phyloP scores from a whole-genome alignment of 2,329 filamentous ascomycete species.

The Allantophomopsis cytisporea region DNA sequence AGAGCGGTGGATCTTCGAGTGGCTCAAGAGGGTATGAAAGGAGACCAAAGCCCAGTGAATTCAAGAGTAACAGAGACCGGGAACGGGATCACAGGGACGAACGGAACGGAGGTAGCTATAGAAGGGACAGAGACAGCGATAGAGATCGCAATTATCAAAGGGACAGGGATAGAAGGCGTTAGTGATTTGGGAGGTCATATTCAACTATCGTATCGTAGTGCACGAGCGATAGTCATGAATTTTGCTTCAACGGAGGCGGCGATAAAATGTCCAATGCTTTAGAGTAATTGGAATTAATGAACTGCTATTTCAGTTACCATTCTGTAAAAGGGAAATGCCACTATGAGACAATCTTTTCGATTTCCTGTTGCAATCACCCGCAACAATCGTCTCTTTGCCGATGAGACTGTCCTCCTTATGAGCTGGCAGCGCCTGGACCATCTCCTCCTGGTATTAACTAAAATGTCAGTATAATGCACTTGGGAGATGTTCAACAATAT shows the following conservation, averaged over 20 bases:
- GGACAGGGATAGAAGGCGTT: conserved; percentile 8
- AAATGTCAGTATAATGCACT: conserved; percentile 1
- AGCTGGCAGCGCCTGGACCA: conserved; percentile 32
- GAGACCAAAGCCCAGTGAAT: conserved; percentile 17
- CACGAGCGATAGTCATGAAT: conserved; percentile 5
- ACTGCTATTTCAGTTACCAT: too few species aligned
- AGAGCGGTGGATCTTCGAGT: conserved; percentile 17
- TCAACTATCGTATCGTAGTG: conserved; percentile 10
- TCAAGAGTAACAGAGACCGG: conserved; percentile 26
- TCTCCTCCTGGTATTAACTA: conserved; percentile 71
- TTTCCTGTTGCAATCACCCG: too few species aligned
- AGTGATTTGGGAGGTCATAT: background rate
- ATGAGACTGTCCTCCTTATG: too few species aligned
- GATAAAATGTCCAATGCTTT: too few species aligned
- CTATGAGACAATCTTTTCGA: too few species aligned
- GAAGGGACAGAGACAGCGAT: conserved; percentile 14
- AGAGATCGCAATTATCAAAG: conserved; percentile 8
- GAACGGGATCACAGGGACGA: conserved; percentile 11
- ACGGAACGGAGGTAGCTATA: conserved; percentile 19
- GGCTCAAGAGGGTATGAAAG: conserved; percentile 32
- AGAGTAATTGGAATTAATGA: too few species aligned
- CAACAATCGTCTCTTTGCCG: too few species aligned
- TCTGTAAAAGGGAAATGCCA: too few species aligned
- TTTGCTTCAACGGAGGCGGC: too few species aligned
- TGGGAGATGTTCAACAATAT: background rate